Conservation (phyloP, 2,329 filamentous ascomycete genomes). For the Diaporthe destruens region DNA sequence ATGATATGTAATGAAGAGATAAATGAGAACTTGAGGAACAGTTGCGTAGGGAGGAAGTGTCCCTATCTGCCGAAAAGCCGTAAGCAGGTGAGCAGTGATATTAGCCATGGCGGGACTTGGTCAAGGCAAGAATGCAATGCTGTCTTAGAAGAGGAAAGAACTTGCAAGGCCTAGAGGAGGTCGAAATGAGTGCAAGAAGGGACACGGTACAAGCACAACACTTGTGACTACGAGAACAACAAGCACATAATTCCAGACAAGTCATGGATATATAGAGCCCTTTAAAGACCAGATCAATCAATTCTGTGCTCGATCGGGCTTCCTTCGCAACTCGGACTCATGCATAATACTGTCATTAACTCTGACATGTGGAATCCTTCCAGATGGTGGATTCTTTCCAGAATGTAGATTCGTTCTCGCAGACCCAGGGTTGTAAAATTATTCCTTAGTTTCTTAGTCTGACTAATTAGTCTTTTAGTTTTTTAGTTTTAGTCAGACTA, state of each 20-base stretch:
- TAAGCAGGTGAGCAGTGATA: not conserved
- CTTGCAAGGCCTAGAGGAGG: not conserved
- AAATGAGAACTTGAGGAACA: not conserved
- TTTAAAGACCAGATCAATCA: not conserved
- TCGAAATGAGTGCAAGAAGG: not conserved
- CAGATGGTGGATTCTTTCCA: not conserved
- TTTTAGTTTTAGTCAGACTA: no score
- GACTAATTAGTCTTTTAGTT: no score
- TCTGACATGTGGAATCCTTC: constrained; percentile 4
- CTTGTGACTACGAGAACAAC: not conserved
- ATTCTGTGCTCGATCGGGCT: not conserved
- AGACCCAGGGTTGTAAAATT: no score
- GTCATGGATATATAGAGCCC: not conserved
- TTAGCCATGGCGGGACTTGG: not conserved
- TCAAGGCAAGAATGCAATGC: not conserved
- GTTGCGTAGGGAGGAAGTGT: not conserved
- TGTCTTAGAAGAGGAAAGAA: not conserved
- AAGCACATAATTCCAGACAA: not conserved
- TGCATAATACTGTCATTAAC: not conserved
- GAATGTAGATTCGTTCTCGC: not conserved
- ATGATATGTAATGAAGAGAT: not conserved
- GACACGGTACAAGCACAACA: not conserved
- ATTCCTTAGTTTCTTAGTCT: no score
- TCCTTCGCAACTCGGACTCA: not conserved
- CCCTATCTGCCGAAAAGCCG: not conserved